Conservation (phyloP, 2,329 filamentous ascomycete genomes). For the Hymenoscyphus fructigenus region DNA sequence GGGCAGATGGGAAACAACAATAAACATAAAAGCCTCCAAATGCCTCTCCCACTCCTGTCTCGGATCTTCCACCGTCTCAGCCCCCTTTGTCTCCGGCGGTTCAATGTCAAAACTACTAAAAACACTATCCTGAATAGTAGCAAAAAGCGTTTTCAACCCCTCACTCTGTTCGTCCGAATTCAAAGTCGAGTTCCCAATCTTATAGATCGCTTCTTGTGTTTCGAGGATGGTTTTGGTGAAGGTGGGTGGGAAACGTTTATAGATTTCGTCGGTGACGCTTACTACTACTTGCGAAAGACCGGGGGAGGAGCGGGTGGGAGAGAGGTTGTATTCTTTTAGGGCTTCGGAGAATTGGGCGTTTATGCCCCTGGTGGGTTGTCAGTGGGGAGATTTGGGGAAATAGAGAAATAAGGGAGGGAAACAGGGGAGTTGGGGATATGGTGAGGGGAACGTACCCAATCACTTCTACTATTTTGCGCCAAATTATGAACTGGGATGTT, state of each 20-base stretch:
- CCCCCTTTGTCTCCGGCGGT: conserved; percentile 5
- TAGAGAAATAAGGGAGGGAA: no score
- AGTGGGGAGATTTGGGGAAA: no score
- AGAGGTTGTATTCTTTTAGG: background rate
- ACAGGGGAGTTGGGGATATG: no score
- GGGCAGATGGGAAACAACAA: no score
- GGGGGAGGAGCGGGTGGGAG: background rate
- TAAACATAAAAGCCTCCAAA: conserved; percentile 19
- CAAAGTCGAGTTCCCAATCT: conserved; percentile 19
- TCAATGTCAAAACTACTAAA: conserved; percentile 25
- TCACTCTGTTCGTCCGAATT: conserved; percentile 14
- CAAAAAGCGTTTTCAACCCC: conserved; percentile 17
- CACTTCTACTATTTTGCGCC: conserved; percentile 26
- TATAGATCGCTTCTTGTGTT: conserved; percentile 10
- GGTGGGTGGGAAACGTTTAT: conserved; percentile 14
- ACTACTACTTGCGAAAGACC: background rate
- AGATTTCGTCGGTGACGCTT: conserved; percentile 18
- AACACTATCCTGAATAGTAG: conserved; percentile 23
- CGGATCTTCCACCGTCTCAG: conserved; percentile 9
- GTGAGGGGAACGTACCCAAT: conserved; percentile 12
- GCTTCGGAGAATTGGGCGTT: background rate
- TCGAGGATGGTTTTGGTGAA: conserved; percentile 15
- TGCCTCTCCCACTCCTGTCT: conserved; percentile 23
- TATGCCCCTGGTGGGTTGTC: background rate
- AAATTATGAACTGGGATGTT: conserved; percentile 26